A percentile compares a stretch with the other conserved stretches of the same genome.
These are phyloP conservation scores for Aspergillus kassunensis DNA, from an alignment of 495 filamentous ascomycete genomes.

Conservation along the genomic window DNA sequence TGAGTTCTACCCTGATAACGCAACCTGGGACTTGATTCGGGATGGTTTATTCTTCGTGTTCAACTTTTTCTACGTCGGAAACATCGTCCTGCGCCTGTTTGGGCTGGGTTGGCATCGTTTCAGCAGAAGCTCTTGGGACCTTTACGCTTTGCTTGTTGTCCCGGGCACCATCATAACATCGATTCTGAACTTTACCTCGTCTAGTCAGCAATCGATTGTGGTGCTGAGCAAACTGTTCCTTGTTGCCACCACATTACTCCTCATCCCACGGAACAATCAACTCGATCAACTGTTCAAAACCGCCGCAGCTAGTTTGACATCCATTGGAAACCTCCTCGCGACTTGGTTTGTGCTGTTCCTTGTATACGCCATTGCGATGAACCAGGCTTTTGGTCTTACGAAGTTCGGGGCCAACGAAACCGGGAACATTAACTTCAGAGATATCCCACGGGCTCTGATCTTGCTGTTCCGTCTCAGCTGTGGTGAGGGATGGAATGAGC, in stretches of 20 bases:
- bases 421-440: conserved; percentile 87
- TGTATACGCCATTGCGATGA: conserved; percentile 93
- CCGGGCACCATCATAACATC: conserved; percentile 77
- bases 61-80: conserved; percentile 78
- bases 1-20: conserved; percentile 75
- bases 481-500: conserved; percentile 92
- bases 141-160: conserved; percentile 83
- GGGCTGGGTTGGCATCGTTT: conserved; percentile 94
- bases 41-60: conserved; percentile 78
- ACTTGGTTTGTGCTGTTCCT: conserved; percentile 97
- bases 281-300: conserved; percentile 99
- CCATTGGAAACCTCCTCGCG: conserved; percentile 87
- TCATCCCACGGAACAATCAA: conserved; percentile 96
- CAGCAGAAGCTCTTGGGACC: conserved; percentile 89
- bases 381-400: conserved; percentile 94
- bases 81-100: conserved; percentile 78
- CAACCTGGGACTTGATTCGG: conserved; percentile 60
- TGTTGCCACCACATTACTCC: conserved; percentile 81
- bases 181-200: conserved; percentile 57
- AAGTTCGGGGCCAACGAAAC: conserved; percentile 71
- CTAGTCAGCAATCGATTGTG: conserved; percentile 57
- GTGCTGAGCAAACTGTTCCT: conserved; percentile 91
- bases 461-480: conserved; percentile 88
- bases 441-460: conserved; percentile 88
- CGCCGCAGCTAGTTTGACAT: conserved; percentile 87